Conservation (phyloP, 257 asterid genomes). For the Forsythia viridissima region DNA sequence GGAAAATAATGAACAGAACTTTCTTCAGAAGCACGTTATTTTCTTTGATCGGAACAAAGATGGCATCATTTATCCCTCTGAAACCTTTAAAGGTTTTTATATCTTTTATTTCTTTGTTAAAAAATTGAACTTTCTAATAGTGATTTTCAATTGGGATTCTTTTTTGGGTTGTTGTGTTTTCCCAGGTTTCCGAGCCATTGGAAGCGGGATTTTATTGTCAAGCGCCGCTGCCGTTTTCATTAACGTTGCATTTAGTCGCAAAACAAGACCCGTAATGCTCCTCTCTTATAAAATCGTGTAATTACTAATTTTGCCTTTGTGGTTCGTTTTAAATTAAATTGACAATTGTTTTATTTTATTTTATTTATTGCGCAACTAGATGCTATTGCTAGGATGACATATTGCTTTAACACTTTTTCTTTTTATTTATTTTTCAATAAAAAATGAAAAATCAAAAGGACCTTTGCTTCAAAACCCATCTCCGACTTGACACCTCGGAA, state of each 20-base stretch:
- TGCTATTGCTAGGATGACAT: too few relatives aligned
- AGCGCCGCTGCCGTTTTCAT: constrained; percentile 62
- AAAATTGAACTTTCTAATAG: not conserved
- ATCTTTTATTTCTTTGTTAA: too few relatives aligned
- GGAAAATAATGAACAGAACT: constrained; percentile 35
- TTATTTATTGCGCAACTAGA: too few relatives aligned
- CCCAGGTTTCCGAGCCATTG: constrained; percentile 78
- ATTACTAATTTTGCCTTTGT: not conserved
- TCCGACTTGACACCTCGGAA: too few relatives aligned
- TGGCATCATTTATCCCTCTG: constrained; percentile 71
- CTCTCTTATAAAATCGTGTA: not conserved
- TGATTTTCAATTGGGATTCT: not conserved
- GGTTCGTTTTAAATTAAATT: not conserved
- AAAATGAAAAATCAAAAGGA: too few relatives aligned
- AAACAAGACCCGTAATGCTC: constrained; percentile 70
- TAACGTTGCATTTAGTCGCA: constrained; percentile 75
- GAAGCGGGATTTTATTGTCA: constrained; percentile 58
- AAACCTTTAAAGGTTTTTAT: constrained; percentile 67
- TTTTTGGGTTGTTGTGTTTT: not conserved
- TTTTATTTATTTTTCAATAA: too few relatives aligned
- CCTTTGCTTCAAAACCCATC: too few relatives aligned
- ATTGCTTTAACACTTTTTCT: too few relatives aligned
- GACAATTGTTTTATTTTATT: too few relatives aligned
- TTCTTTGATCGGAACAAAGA: constrained; percentile 78
- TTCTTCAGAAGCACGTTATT: constrained; percentile 67